phyloP scores from a whole-genome alignment of 768 basidiomycete species.

The Trametopsis cervina region DNA sequence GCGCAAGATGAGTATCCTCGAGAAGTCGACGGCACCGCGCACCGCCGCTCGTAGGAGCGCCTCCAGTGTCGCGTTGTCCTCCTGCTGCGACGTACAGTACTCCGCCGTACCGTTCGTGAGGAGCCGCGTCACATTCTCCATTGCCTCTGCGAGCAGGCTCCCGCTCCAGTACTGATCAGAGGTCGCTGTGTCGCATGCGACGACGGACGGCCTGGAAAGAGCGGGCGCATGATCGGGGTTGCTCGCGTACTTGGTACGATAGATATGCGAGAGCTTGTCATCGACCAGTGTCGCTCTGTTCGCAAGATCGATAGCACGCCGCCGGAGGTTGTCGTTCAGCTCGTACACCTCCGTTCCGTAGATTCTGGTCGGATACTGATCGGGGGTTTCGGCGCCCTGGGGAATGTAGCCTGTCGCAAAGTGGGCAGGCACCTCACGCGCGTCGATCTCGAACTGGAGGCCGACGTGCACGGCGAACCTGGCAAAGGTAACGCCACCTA shows the following conservation, averaged over 20 bases:
- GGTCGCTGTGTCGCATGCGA: conserved; percentile 32
- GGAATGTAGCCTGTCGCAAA: conserved; percentile 33
- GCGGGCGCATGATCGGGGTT: conserved; percentile 23
- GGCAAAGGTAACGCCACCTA: conserved; percentile 31
- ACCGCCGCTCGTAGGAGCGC: conserved; percentile 29
- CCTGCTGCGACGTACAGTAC: conserved; percentile 32
- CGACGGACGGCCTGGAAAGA: conserved; percentile 25
- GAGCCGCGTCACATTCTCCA: conserved; percentile 30
- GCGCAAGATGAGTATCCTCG: conserved; percentile 31
- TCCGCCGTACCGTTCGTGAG: conserved; percentile 27
- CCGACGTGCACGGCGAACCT: conserved; percentile 32
- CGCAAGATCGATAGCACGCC: conserved; percentile 24
- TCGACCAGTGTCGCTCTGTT: conserved; percentile 28
- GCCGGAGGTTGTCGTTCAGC: conserved; percentile 34
- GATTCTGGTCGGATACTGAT: conserved; percentile 19
- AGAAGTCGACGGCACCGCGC: conserved; percentile 29
- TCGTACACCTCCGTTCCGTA: conserved; percentile 43
- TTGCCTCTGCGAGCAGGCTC: conserved; percentile 26
- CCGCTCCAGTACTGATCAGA: conserved; percentile 33
- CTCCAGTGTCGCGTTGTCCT: conserved; percentile 35
- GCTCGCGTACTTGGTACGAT: conserved; percentile 25
- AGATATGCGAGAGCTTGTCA: conserved; percentile 23
- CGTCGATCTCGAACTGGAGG: conserved; percentile 35
- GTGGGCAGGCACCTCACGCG: conserved; percentile 30
- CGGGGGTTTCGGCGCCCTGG: conserved; percentile 23